Evolutionary conservation across 441 rosid species (phyloP).

Genomic region (Aquilaria agallochum): DNA sequence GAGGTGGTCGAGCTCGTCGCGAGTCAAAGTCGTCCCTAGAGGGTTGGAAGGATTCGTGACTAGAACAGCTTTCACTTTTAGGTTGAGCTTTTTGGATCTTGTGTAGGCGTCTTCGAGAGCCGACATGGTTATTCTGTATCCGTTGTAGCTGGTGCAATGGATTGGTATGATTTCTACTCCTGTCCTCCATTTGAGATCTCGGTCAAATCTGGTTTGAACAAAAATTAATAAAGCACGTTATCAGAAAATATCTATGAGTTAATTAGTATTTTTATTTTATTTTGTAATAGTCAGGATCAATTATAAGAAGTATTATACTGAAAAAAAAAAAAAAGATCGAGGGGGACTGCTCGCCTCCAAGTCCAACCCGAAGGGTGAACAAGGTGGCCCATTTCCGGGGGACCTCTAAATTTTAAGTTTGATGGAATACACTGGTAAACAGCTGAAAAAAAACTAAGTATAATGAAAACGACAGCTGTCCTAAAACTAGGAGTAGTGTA

Average conservation of each 20-base stretch:
- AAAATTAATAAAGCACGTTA: not conserved
- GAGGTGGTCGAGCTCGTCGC: constrained; percentile 39
- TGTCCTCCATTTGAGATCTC: constrained; percentile 68
- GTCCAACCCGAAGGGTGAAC: too few relatives aligned
- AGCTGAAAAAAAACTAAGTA: not conserved
- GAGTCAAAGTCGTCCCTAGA: constrained; percentile 48
- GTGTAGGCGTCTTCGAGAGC: constrained; percentile 51
- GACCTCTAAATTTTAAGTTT: too few relatives aligned
- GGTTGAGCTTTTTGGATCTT: constrained; percentile 31
- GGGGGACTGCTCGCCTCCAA: not conserved
- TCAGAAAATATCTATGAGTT: too few relatives aligned
- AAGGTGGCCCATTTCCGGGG: too few relatives aligned
- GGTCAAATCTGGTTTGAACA: constrained; percentile 42
- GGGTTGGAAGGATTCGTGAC: constrained; percentile 69
- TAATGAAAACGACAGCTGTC: not conserved
- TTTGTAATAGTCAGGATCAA: too few relatives aligned
- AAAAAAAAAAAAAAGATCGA: not conserved
- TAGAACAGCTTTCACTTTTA: constrained; percentile 45
- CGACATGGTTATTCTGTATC: constrained; percentile 40
- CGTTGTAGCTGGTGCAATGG: constrained; percentile 40
- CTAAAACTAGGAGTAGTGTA: not conserved
- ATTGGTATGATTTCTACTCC: constrained; percentile 54
- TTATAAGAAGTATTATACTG: too few relatives aligned
- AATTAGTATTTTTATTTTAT: too few relatives aligned
- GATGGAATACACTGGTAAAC: not conserved